These are phyloP conservation scores for Poa annua DNA, from an alignment of 176 grass and related monocot species.

Conservation along the genomic window DNA sequence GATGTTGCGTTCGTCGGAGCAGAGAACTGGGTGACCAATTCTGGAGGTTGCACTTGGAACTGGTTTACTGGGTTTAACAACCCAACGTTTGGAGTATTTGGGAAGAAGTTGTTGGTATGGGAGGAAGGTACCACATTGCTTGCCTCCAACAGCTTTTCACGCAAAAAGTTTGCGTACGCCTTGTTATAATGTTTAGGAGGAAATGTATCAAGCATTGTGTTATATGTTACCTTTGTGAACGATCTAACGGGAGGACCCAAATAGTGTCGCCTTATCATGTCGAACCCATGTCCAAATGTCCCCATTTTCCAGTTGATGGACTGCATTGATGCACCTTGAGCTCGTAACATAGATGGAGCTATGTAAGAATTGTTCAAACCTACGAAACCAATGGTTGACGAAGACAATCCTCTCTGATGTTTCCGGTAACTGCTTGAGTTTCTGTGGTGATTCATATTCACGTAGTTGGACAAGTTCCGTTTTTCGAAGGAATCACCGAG, in stretches of 20 bases:
- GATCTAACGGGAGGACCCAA: neutral
- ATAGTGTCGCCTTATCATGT: neutral
- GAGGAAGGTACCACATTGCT: neutral
- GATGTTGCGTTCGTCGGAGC: neutral
- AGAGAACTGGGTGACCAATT: too few relatives aligned
- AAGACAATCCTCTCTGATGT: conserved; percentile 14
- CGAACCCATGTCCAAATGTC: neutral
- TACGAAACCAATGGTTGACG: neutral
- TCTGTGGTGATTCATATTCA: neutral
- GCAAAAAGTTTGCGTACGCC: neutral
- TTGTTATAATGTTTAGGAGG: neutral
- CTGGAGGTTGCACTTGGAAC: neutral
- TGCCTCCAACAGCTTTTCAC: neutral
- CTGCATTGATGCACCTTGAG: neutral
- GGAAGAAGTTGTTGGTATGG: neutral
- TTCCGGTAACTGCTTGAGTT: conserved; percentile 24
- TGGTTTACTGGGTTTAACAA: neutral
- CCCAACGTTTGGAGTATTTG: neutral
- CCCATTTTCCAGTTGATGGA: conserved; percentile 20
- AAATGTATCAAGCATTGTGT: neutral
- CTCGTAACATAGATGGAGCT: conserved; percentile 12
- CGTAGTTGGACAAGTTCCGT: conserved; percentile 20
- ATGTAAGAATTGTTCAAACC: conserved; percentile 17
- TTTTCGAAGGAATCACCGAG: conserved; percentile 25
- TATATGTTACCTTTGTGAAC: conserved; percentile 22